These are phyloP conservation scores for Lagenaria siceraria DNA, from an alignment of 306 rosid genomes.

Conservation along the genomic window DNA sequence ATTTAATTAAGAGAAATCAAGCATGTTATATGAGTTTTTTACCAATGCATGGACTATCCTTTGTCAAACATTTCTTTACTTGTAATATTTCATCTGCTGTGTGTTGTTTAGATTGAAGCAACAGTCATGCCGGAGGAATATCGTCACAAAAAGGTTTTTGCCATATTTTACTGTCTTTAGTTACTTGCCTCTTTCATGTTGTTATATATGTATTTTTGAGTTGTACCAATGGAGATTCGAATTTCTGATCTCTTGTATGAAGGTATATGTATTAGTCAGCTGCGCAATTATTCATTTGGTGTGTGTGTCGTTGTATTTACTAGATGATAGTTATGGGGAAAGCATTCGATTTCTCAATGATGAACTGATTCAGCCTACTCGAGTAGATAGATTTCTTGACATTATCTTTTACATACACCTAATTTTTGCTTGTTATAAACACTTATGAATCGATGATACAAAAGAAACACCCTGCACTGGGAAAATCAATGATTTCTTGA, in stretches of 20 bases:
- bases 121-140: constrained; percentile 80
- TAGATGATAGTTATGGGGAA: not conserved
- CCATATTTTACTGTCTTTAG: not conserved
- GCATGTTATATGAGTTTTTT: not conserved
- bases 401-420: too few relatives aligned
- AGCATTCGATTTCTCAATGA: not conserved
- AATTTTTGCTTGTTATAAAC: too few relatives aligned
- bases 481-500: not conserved
- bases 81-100: not conserved
- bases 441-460: too few relatives aligned
- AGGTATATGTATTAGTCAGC: not conserved
- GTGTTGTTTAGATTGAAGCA: constrained; percentile 57
- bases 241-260: not conserved
- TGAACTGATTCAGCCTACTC: not conserved
- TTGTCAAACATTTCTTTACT: not conserved
- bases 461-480: too few relatives aligned
- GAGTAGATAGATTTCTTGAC: not conserved
- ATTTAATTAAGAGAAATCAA: not conserved
- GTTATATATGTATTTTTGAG: too few relatives aligned
- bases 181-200: not conserved
- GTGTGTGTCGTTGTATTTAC: not conserved
- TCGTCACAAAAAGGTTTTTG: constrained; percentile 60
- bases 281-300: too few relatives aligned
- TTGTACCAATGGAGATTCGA: not conserved
- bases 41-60: not conserved